Conservation (phyloP, 2,329 filamentous ascomycete genomes). For the Trichoderma guizhouense region DNA sequence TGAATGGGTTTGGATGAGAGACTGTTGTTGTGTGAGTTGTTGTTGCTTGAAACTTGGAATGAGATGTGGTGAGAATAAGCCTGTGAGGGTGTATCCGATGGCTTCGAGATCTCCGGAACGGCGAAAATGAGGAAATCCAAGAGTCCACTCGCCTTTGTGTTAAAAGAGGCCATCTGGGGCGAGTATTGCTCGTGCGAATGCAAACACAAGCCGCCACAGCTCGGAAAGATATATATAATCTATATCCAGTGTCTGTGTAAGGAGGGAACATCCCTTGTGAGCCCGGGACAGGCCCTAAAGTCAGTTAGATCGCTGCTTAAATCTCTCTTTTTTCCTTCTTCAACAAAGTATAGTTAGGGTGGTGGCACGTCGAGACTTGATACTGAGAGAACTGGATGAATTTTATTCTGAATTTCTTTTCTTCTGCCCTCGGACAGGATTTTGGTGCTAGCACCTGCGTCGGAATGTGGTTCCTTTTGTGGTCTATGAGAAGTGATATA, state of each 20-base stretch:
- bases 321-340: neutral
- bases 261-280: neutral
- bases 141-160: neutral
- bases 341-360: neutral
- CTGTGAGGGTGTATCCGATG: neutral
- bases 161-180: neutral
- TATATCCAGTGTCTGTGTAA: neutral
- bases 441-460: neutral
- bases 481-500: constrained; percentile 5
- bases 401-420: neutral
- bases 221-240: neutral
- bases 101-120: neutral
- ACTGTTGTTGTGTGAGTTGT: neutral
- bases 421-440: neutral
- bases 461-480: neutral
- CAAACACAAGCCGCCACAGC: neutral
- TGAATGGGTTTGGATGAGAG: neutral
- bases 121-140: neutral
- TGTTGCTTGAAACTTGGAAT: neutral
- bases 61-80: neutral
- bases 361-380: neutral
- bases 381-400: neutral
- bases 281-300: constrained; percentile 16
- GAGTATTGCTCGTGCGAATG: neutral
- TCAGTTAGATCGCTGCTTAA: constrained; percentile 10